Percentiles rank a stretch among this genome's conserved stretches.
phyloP scores from a whole-genome alignment of 805 yeast species.

The Zygoascus bituminiphila region DNA sequence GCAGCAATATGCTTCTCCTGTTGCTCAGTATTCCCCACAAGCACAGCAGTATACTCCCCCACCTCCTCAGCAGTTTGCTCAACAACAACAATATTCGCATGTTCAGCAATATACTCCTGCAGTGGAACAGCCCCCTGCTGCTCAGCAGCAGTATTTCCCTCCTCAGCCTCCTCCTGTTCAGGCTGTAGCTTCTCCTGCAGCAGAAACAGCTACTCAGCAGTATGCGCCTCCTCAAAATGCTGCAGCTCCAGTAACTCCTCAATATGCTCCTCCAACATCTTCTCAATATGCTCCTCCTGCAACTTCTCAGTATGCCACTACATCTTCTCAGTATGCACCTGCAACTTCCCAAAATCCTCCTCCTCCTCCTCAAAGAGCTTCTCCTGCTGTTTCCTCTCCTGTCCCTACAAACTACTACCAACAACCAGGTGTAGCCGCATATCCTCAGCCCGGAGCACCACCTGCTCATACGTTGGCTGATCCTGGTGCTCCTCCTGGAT shows the following conservation, averaged over 20 bases:
- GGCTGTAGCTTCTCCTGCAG: neutral
- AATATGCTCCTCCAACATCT: conserved; percentile 2
- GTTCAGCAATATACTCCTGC: conserved; percentile 1
- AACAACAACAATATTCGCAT: neutral
- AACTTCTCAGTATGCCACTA: neutral
- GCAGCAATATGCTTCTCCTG: conserved; percentile 7
- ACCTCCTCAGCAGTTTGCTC: conserved; percentile 1
- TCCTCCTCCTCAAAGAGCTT: conserved; percentile 4
- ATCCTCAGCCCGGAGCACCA: neutral
- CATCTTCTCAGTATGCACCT: neutral
- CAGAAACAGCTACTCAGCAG: neutral
- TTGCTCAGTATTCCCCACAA: conserved; percentile 4
- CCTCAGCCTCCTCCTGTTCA: conserved; percentile 12
- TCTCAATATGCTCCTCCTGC: neutral
- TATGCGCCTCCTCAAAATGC: neutral
- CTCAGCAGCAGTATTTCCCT: conserved; percentile 9
- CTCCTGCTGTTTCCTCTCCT: neutral
- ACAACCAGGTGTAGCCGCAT: neutral
- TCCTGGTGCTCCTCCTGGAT: neutral
- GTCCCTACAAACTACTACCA: neutral
- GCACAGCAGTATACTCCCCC: conserved; percentile 8
- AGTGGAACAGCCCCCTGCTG: conserved; percentile 6
- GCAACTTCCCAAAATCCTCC: neutral
- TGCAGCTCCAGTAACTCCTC: neutral
- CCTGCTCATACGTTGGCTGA: neutral